These are phyloP conservation scores for Sugiyamaella lignohabitans DNA, from an alignment of 805 yeast genomes.

Conservation along the genomic window DNA sequence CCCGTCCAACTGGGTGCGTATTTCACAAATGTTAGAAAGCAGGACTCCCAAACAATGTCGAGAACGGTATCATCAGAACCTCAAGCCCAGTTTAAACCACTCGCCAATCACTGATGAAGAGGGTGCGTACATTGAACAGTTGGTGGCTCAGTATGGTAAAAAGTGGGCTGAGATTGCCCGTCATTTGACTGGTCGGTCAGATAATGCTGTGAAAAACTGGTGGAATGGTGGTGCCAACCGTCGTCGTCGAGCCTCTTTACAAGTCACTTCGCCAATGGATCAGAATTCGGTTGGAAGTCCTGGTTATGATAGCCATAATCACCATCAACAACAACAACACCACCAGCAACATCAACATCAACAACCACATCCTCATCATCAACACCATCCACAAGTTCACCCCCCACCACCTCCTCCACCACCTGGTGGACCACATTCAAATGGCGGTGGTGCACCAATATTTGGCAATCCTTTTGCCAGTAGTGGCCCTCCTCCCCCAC, in stretches of 20 bases:
- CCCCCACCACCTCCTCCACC: too few relatives aligned
- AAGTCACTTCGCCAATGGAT: constrained; percentile 7
- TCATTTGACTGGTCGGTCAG: constrained; percentile 80
- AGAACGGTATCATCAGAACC: constrained; percentile 85
- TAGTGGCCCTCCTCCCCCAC: not conserved
- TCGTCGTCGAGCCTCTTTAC: constrained; percentile 41
- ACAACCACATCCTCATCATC: too few relatives aligned
- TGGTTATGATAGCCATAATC: not conserved
- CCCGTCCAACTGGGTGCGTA: constrained; percentile 84
- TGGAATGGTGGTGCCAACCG: constrained; percentile 94
- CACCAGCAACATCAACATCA: constrained; percentile 13
- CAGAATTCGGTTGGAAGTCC: not conserved
- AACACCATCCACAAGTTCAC: too few relatives aligned
- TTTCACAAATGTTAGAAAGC: constrained; percentile 63
- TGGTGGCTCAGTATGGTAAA: constrained; percentile 75
- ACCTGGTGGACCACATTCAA: too few relatives aligned
- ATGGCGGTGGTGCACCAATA: not conserved
- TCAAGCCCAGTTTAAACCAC: constrained; percentile 76
- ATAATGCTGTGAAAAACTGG: constrained; percentile 90
- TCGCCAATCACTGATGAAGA: constrained; percentile 80
- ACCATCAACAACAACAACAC: constrained; percentile 7
- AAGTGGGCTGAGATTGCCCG: constrained; percentile 93
- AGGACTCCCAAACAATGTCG: constrained; percentile 89
- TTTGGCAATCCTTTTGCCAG: not conserved
- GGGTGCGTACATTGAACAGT: constrained; percentile 70